phyloP scores from a whole-genome alignment of 75 land plant species.

The Ceratopteris richardii region DNA sequence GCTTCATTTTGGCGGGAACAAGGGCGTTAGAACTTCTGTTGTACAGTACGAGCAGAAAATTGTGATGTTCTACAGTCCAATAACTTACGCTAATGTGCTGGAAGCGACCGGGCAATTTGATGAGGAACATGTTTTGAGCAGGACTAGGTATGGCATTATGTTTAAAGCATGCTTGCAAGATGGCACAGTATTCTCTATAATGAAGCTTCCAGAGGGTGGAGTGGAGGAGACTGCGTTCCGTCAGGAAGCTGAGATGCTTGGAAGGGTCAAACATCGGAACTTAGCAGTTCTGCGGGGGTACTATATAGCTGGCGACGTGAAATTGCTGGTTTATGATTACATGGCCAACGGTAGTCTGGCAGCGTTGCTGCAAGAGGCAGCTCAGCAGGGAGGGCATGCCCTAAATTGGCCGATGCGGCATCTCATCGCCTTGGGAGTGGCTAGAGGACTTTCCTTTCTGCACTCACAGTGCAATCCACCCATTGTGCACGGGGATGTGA shows the following conservation, averaged over 20 bases:
- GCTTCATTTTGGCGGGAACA: constrained; percentile 34
- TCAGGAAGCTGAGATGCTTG: constrained; percentile 81
- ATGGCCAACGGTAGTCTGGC: constrained; percentile 98
- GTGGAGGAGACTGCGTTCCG: constrained; percentile 54
- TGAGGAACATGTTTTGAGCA: constrained; percentile 81
- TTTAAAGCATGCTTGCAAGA: constrained; percentile 86
- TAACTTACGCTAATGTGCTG: constrained; percentile 60
- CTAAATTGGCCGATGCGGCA: constrained; percentile 99
- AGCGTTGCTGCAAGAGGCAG: constrained; percentile 88
- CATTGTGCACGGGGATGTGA: constrained; percentile 81
- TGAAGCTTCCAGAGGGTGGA: constrained; percentile 51
- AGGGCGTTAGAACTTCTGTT: constrained; percentile 37
- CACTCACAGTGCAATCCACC: constrained; percentile 47
- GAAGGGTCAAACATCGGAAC: constrained; percentile 81
- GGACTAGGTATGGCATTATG: constrained; percentile 67
- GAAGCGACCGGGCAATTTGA: constrained; percentile 94
- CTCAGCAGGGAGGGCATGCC: constrained; percentile 91
- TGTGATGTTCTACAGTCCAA: constrained; percentile 47
- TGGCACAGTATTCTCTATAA: constrained; percentile 82
- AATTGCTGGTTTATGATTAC: constrained; percentile 87
- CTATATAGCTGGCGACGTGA: constrained; percentile 62
- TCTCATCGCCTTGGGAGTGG: constrained; percentile 90
- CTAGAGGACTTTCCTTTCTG: constrained; percentile 80
- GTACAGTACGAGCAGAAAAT: constrained; percentile 45
- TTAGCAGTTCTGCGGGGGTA: constrained; percentile 89